Base-by-base conservation (phyloP, 495 filamentous ascomycete species). In the Penicilliopsis zonata region DNA sequence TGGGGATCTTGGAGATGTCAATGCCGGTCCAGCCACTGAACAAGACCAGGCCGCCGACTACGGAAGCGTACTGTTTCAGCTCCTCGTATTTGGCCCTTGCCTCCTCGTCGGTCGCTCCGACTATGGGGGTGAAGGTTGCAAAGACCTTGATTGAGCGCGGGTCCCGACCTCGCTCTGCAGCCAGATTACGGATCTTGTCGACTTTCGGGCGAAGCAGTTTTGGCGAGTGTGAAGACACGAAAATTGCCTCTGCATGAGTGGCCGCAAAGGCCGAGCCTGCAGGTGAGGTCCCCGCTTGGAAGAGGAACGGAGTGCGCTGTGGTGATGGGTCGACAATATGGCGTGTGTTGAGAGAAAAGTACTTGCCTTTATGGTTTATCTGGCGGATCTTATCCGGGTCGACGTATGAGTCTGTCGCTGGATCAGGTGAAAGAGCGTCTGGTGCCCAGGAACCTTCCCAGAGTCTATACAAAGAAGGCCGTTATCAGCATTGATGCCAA, bases 1-100 rank as follows among this genome's bases (percentile, higher is more conserved):
- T 34, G 1, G 68, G 64, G 30, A 70, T 61, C 28, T 56, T 59
- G n/a, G 60, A 69, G 26, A 80, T 58, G 35, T 78, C 75, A 26
- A 78, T 69, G 2, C 73, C 72, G 9, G 73, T 76, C 69, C 71
- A 78, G 10, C 73, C 71, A 21, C 61, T 60, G 36, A 80, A 72
- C 5, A 77, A 53, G 0, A 72, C 74, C 19, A 80, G 43, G 0
- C 67, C 73, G n/a, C 71, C 72, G 17, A 69, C 47, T 2, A 62
- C 59, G 1, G 63, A 67, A 3, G 63, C 69, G 32, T 74, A 65
- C 21, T 63, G 63, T 33, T 62, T 55, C 15, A 66, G 36, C 31
- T 71, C 67, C 6, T 57, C 57, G 33, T 67, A 62, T 37, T 78
- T 78, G 1, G 38, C 61, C 28, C 46, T 41, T 0, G 73, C 72